Evolutionary conservation across 257 asterid genomes (phyloP), one percentile per base, ranked within the genome.

Genomic region (Forsythia suspensa): DNA sequence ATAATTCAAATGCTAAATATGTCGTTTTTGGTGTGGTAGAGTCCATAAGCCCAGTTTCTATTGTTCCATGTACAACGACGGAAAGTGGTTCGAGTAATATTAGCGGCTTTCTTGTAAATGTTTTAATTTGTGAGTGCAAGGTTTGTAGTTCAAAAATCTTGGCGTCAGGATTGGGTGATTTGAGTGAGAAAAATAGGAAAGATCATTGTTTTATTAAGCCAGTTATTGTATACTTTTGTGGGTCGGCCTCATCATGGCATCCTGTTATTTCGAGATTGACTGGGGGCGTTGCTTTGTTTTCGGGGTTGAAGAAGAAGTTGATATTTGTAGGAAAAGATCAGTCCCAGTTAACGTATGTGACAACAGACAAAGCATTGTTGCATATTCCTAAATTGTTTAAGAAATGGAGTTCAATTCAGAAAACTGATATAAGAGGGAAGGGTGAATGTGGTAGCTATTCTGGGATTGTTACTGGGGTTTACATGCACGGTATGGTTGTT

Each of bases 401-500:
- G 84, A 79, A 76, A 55, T 77, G 42, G 61, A 39, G 48, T 67
- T 57, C 57, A 21, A n/a, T 48, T 72, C 72, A 29, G 43, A 76
- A 79, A 71, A 46, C 48, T 70, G 75, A 40, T 3, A 34, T 81
- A n/a, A 88, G 82, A 79, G 92, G 92, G 71, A 77, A 80, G 29
- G 95, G 96, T 77, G 91, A 90, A 83, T 83, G 83, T 44, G 90
- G 90, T 82, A 77, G 85, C 85, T 96, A 94, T 77, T 86, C 84
- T 63, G 97, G 99, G 78, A 85, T 80, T n/a, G 84, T 94, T 80
- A 92, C 95, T 16, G 96, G 92, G 21, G 79, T 87, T 77, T 94
- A 90, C 83, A 88, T 90, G 97, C 87, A 91, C 77, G 97, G 95
- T 57, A 84, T 88, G 97, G 84, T 92, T 83, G 90, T 89, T 82